phyloP scores from a whole-genome alignment of 1,284 basidiomycete species.

The Xerocomus minutiporus region DNA sequence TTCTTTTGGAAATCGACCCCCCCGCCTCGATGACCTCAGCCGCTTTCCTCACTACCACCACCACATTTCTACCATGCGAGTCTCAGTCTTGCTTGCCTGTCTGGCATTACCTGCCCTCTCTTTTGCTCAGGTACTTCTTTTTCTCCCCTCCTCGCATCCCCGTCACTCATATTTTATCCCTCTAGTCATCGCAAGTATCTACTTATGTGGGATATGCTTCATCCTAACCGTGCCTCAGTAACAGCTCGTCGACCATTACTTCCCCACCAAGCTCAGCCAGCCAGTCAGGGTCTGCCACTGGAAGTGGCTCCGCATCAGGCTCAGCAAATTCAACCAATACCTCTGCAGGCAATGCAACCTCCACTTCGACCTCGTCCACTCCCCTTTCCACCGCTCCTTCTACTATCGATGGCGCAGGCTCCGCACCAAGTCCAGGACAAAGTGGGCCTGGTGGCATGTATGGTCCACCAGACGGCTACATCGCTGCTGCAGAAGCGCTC shows the following conservation, averaged over 20 bases:
- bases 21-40: conserved; percentile 2
- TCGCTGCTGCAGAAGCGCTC: conserved; percentile 50
- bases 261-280: conserved; percentile 37
- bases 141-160: background rate
- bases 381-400: conserved; percentile 55
- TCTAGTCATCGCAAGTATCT: conserved; percentile 28
- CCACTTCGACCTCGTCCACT: conserved; percentile 33
- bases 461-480: conserved; percentile 62
- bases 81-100: conserved; percentile 16
- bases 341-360: conserved; percentile 27
- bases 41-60: conserved; percentile 1
- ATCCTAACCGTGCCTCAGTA: conserved; percentile 37
- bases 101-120: conserved; percentile 25
- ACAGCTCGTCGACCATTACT: conserved; percentile 39
- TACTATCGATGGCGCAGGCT: conserved; percentile 47
- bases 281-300: conserved; percentile 26
- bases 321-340: conserved; percentile 16
- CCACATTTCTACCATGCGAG: conserved; percentile 19
- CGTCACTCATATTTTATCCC: conserved; percentile 5
- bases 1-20: conserved; percentile 5
- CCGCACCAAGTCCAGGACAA: conserved; percentile 47
- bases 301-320: conserved; percentile 19
- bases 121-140: conserved; percentile 25
- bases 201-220: conserved; percentile 30
- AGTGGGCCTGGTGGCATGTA: conserved; percentile 37